phyloP scores from a whole-genome alignment of 2,329 filamentous ascomycete species.

The Epichloe typhina region DNA sequence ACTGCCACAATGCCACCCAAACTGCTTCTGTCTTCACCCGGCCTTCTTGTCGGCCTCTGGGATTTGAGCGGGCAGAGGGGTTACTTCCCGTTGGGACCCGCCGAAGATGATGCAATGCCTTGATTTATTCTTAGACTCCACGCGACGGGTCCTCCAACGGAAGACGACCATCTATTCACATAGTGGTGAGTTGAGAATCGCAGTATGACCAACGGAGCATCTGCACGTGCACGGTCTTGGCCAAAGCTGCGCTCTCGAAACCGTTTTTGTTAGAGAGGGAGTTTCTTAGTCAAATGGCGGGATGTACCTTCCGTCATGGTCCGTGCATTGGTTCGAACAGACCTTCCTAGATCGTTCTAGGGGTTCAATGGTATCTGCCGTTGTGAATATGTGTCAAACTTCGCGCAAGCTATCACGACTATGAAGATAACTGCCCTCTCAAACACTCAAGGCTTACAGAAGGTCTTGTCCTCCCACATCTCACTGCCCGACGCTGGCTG shows the following conservation, averaged over 20 bases:
- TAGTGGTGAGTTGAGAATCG: neutral
- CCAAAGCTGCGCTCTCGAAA: neutral
- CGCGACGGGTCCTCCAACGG: neutral
- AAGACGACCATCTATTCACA: neutral
- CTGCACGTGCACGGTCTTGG: neutral
- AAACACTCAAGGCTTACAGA: too few species aligned
- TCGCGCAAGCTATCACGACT: too few species aligned
- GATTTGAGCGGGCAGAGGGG: neutral
- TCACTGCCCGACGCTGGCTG: too few species aligned
- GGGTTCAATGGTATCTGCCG: neutral
- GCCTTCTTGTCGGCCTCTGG: slow-evolving; percentile 6
- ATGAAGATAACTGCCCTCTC: too few species aligned
- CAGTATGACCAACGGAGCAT: neutral
- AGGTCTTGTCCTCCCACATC: too few species aligned
- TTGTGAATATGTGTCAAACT: too few species aligned
- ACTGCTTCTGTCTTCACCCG: slow-evolving; percentile 2
- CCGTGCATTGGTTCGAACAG: neutral
- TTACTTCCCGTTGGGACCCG: slow-evolving; percentile 13
- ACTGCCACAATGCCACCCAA: slow-evolving; percentile 3
- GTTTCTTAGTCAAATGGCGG: neutral
- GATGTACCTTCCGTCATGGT: neutral
- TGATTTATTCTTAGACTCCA: slow-evolving; percentile 7
- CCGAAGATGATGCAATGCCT: slow-evolving; percentile 5
- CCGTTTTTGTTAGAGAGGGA: neutral
- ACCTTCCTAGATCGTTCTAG: neutral